Percentiles rank a stretch among this genome's conserved stretches.
These are phyloP conservation scores for Botrytis paeoniae DNA, from an alignment of 2,329 filamentous ascomycete genomes.

Conservation along the genomic window DNA sequence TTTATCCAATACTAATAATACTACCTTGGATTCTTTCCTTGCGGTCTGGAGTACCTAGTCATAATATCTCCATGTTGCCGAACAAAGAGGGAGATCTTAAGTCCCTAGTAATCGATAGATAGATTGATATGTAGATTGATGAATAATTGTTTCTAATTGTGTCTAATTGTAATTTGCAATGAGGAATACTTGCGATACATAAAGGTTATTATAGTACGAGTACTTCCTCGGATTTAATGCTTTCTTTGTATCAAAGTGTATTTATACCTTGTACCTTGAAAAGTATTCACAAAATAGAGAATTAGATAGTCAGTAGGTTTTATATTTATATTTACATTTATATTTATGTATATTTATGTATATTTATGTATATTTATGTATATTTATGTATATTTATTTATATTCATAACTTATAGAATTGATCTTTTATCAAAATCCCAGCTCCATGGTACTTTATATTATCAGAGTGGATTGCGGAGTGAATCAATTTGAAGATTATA, in stretches of 20 bases:
- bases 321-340: background rate
- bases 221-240: accelerated
- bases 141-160: background rate
- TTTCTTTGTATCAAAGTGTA: background rate
- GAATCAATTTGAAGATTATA: background rate
- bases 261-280: background rate
- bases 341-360: background rate
- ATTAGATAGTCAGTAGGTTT: background rate
- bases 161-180: background rate
- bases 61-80: no score
- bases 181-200: background rate
- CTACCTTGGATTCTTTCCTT: no score
- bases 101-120: no score
- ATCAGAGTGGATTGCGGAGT: slow-evolving; percentile 3
- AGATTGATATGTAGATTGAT: no score
- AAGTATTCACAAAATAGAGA: no score
- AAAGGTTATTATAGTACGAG: background rate
- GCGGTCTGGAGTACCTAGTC: no score
- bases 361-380: background rate
- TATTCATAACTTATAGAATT: no score
- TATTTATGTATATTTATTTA: background rate
- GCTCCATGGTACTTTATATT: background rate
- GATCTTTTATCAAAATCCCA: background rate
- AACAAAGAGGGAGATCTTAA: no score
- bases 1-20: no score